Evolutionary conservation across 805 yeast species (phyloP), one percentile per base, ranked within the genome.

Genomic region (Metschnikowia hibisci): DNA sequence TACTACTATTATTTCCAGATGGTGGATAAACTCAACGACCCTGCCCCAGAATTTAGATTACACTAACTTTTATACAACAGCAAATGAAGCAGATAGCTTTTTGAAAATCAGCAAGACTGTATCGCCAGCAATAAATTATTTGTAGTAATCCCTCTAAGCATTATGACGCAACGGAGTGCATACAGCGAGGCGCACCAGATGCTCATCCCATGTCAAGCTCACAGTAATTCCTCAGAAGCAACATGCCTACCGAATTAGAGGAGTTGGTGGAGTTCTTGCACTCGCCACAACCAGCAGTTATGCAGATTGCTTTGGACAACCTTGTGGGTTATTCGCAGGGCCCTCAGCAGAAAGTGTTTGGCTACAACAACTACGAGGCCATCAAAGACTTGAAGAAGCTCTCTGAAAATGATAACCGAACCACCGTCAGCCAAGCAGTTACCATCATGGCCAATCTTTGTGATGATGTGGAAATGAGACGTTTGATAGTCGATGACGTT

Each of bases 381-480:
- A 76, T 89, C 46, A 71, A 73, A 39, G 95, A 89, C 61, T 69
- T 91, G 58, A 86, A 82, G 59, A 63, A 63, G 10, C 62, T 88
- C 29, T 69, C 82, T 4, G 64, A 67, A 46, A 82, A 78, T 46
- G 69, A 67, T 26, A 80, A 81, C 5, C 71, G 71, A 52, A 71
- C 78, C 28, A 67, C 75, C 15, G 84, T 81, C 7, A 76, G 72
- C 44, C 83, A 83, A 49, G 77, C 96, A 0, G 66, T 84, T 13
- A 88, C 96, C 0, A 87, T 85, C 26, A 67, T 93, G 55, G 87
- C 85, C 8, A 93, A 93, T 58, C 64, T 91, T 44, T 84, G 95
- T 63, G 93, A 81, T 51, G 88, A 85, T 59, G 52, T 61, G 4
- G 66, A 68, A 14, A 76, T 88, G 57, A 77, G 96, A 54, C 73